A percentile compares a stretch with the other conserved stretches of the same genome.
Evolutionary conservation across 2,329 filamentous ascomycete species (phyloP).

Genomic region (Phialophora tarda): DNA sequence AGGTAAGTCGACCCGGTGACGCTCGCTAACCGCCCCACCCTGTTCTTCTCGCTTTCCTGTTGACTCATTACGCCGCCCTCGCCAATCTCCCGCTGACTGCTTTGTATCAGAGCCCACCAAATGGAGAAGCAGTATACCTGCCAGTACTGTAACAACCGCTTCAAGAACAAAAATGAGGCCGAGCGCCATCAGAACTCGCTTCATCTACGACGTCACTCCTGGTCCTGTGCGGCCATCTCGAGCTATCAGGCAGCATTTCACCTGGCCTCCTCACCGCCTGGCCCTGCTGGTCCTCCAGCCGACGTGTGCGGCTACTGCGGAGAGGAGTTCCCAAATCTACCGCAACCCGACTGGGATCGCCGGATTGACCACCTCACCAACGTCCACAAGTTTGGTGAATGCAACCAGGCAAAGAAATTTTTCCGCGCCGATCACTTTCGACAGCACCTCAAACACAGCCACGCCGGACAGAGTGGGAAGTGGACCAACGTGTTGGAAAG

Average conservation of each 20-base stretch:
- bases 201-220: constrained; percentile 89
- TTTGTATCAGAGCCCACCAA: constrained; percentile 72
- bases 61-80: neutral
- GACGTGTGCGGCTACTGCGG: constrained; percentile 96
- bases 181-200: constrained; percentile 95
- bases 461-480: constrained; percentile 93
- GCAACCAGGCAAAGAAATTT: constrained; percentile 98
- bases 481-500: constrained; percentile 99
- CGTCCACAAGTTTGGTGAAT: constrained; percentile 95
- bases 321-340: constrained; percentile 77
- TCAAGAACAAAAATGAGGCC: constrained; percentile 99
- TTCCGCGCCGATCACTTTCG: constrained; percentile 97
- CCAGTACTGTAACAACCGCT: constrained; percentile 88
- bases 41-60: neutral
- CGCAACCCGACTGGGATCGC: constrained; percentile 85
- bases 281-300: constrained; percentile 46
- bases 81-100: constrained; percentile 17
- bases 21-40: neutral
- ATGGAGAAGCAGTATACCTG: constrained; percentile 97
- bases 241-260: constrained; percentile 85
- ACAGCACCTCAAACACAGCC: constrained; percentile 97
- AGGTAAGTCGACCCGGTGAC: constrained; percentile 63
- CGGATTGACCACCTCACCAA: constrained; percentile 86
- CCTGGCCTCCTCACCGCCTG: constrained; percentile 60
- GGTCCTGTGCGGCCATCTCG: constrained; percentile 88